Evolutionary conservation across 257 asterid species (phyloP), one percentile per base, ranked within the genome.

Genomic region (Ballota nigra): DNA sequence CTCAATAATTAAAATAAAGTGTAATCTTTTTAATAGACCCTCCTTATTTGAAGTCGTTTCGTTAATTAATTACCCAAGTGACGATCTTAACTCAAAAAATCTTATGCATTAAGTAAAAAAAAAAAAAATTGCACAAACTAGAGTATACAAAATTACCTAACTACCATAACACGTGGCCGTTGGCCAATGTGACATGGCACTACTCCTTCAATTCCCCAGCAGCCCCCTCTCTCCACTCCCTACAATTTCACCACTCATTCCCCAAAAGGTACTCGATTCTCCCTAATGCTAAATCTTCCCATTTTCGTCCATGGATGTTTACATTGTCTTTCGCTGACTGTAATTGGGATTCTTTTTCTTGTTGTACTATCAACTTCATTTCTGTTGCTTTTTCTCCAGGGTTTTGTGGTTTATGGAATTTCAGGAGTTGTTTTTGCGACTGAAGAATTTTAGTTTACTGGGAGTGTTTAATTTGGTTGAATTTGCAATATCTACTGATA

Each of bases 221-320:
- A 8, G 6, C 29, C n/a, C 53, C 8, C 53, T 45, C 55, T 36
- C 43, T 36, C 9, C 51, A n/a, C 26, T 26, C 60, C 22, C 57
- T 23, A 33, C 10, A 47, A 9, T n/a, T 76, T 65, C 52, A 8
- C 15, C 28, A 22, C 61, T 52, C 29, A 8, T 58, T 67, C 66
- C 38, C 15, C 8, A 1, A 51, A 71, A 67, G 75, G 81, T 72
- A 51, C 56, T 6, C 13, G 28, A 49, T 52, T 49, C 68, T 43
- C 36, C 33, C 29, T 15, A 47, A 19, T 6, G 11, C 8, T 28
- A 20, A 12, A 1, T 31, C 13, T 59, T 19, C 66, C 43, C 34
- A 18, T 59, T 47, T 56, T 22, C 9, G 2, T 19, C 31, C 45
- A 31, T 31, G 13, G 45, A 15, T 4, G 24, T 61, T 64, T 19